Evolutionary conservation across 2,329 filamentous ascomycete genomes (phyloP), one percentile per base, ranked within the genome.

Genomic region (Stachybotrys chartarum): DNA sequence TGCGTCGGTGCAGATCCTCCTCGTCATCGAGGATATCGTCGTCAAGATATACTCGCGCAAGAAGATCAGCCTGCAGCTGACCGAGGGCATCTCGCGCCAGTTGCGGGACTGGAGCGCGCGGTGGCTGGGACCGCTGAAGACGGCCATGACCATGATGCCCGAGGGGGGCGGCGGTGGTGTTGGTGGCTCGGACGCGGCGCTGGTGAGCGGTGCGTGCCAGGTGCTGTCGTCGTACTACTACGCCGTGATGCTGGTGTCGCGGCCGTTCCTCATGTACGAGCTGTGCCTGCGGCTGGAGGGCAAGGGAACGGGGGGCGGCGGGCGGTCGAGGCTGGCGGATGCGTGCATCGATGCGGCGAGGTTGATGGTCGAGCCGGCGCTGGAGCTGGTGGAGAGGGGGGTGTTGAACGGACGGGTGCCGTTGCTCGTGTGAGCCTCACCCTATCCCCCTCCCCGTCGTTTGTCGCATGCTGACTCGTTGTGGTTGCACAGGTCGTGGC

Each of bases 251-350:
- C 70, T 82, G 3, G 78, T 82, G 0, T 79, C 79, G 0, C 69
- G 79, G 1, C 79, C 79, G 0, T 82, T 82, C 52, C 69, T 82
- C 7, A 81, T 82, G 78, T 80, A 79, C 51, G 79, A 82, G 62
- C 67, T 82, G 3, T 76, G 73, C 52, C 71, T 72, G 31, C 69
- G 79, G 0, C 58, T 81, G 5, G 71, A 72, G 0, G 48, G 30
- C 11, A 18, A n/a, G 8, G 30, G 17, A n/a, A 56, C 55, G 30
- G 60, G 56, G 1, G 60, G 65, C 6, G 75, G 75, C 0, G 76
- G 75, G 1, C 78, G 78, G 59, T 73, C 76, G 0, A 80, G 75
- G 57, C 65, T 81, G 7, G 79, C 79, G 0, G 78, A 82, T 61
- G 79, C 79, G 1, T 82, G 79, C 31, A 80, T 82, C 39, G 79